Conservation (phyloP, 192 early-diverging fungal species). For the Coemansia asiatica region DNA sequence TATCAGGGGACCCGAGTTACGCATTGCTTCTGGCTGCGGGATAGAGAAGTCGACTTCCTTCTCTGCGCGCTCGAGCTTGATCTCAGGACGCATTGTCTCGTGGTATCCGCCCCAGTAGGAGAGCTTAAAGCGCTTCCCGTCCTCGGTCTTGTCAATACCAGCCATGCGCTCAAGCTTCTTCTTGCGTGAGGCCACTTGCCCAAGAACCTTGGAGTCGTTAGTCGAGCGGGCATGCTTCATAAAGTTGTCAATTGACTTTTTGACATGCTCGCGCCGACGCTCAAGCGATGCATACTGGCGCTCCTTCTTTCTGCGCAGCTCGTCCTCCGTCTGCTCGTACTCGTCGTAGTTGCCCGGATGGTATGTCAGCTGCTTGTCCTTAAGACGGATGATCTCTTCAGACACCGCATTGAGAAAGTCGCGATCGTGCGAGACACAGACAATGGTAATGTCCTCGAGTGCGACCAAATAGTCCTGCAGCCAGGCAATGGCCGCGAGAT, state of each 20-base stretch:
- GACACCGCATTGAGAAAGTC: conserved; percentile 79
- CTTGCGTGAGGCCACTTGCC: conserved; percentile 71
- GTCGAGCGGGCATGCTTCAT: conserved; percentile 68
- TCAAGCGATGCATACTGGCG: conserved; percentile 62
- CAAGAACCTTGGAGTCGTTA: conserved; percentile 82
- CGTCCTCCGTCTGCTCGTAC: conserved; percentile 72
- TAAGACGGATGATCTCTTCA: conserved; percentile 74
- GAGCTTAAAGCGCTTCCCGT: conserved; percentile 69
- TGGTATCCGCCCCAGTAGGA: conserved; percentile 62
- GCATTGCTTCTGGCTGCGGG: conserved; percentile 67
- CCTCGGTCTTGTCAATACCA: conserved; percentile 65
- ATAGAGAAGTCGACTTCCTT: conserved; percentile 62
- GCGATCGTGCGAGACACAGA: conserved; percentile 89
- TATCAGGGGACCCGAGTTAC: conserved; percentile 67
- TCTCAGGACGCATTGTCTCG: conserved; percentile 51
- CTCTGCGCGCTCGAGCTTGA: conserved; percentile 62
- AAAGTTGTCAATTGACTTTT: conserved; percentile 78
- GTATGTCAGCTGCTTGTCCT: conserved; percentile 71
- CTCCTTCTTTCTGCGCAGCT: conserved; percentile 69
- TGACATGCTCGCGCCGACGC: conserved; percentile 70
- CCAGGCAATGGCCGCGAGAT: conserved; percentile 91
- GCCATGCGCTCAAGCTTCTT: conserved; percentile 69
- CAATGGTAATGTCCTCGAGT: conserved; percentile 68
- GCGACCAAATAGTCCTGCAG: conserved; percentile 70
- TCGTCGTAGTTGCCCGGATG: conserved; percentile 86